phyloP scores from a whole-genome alignment of 495 filamentous ascomycete genomes.

The Aspergillus coremiiformis region DNA sequence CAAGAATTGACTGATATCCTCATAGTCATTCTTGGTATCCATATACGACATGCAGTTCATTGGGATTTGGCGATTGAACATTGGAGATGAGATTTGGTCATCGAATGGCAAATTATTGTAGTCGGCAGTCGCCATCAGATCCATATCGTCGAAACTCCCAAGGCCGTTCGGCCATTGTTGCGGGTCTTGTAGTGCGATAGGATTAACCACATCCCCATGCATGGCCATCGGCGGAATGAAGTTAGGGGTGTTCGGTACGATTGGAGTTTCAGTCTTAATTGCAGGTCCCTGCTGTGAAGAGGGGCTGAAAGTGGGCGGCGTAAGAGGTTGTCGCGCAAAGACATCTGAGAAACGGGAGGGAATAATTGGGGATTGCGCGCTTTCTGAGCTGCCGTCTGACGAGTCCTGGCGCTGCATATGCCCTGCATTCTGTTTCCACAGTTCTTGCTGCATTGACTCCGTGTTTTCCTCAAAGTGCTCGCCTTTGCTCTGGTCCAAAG shows the following conservation, averaged over 20 bases:
- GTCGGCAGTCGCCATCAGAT: slow-evolving; percentile 30
- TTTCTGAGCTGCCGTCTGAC: slow-evolving; percentile 45
- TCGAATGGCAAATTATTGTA: slow-evolving; percentile 32
- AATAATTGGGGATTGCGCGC: slow-evolving; percentile 38
- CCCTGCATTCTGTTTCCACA: slow-evolving; percentile 43
- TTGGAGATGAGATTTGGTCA: slow-evolving; percentile 30
- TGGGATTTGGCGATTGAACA: slow-evolving; percentile 33
- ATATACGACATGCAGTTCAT: slow-evolving; percentile 33
- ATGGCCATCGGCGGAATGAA: slow-evolving; percentile 23
- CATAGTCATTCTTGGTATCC: slow-evolving; percentile 31
- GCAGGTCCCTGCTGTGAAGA: slow-evolving; percentile 16
- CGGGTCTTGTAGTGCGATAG: slow-evolving; percentile 30
- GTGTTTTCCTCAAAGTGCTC: slow-evolving; percentile 55
- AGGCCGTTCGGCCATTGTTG: slow-evolving; percentile 31
- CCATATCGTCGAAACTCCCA: slow-evolving; percentile 35
- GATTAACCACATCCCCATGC: slow-evolving; percentile 34
- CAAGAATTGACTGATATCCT: slow-evolving; percentile 40
- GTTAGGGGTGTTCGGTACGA: slow-evolving; percentile 13
- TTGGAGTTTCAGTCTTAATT: slow-evolving; percentile 29
- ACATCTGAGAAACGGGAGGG: slow-evolving; percentile 32
- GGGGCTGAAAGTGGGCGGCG: slow-evolving; percentile 34
- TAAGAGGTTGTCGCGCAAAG: slow-evolving; percentile 28
- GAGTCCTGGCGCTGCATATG: slow-evolving; percentile 48
- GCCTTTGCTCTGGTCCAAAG: slow-evolving; percentile 42
- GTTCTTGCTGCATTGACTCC: slow-evolving; percentile 45